A percentile compares a stretch with the other conserved stretches of the same genome.
These are phyloP conservation scores for Malus hybrid DNA, from an alignment of 331 rosid genomes.

Conservation along the genomic window DNA sequence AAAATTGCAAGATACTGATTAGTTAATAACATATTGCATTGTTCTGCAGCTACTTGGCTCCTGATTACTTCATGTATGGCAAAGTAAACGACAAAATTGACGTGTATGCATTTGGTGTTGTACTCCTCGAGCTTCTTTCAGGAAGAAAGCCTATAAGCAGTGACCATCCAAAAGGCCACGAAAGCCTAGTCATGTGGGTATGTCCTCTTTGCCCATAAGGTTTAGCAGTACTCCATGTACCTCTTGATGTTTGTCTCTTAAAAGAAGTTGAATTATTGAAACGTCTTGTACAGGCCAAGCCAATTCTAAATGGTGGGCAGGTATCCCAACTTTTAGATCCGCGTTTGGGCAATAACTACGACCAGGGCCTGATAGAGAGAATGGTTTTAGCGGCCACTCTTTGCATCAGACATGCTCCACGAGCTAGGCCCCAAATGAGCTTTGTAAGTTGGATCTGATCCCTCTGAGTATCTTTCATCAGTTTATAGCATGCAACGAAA, in stretches of 20 bases:
- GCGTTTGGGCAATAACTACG: conserved; percentile 43
- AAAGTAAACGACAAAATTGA: conserved; percentile 84
- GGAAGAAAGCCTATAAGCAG: conserved; percentile 86
- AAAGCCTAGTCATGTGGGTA: conserved; percentile 99
- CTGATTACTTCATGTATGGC: conserved; percentile 96
- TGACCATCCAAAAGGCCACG: conserved; percentile 74
- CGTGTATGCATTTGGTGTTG: conserved; percentile 86
- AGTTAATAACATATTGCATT: neutral
- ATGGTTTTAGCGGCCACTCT: conserved; percentile 86
- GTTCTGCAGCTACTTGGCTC: conserved; percentile 83
- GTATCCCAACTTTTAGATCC: conserved; percentile 71
- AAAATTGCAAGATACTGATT: neutral
- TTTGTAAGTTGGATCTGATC: conserved; percentile 52
- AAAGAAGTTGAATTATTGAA: neutral
- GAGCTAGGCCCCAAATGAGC: conserved; percentile 88
- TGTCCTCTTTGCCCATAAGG: conserved; percentile 20
- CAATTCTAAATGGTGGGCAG: conserved; percentile 64
- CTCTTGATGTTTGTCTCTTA: conserved; percentile 11
- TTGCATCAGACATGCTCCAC: conserved; percentile 71
- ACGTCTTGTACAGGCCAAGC: conserved; percentile 63
- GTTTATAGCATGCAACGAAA: neutral
- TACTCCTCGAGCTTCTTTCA: conserved; percentile 89
- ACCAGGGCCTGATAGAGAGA: conserved; percentile 64
- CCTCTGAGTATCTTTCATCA: neutral
- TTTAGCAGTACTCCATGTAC: neutral